Evolutionary conservation across 2,329 filamentous ascomycete species (phyloP), one percentile per base, ranked within the genome.

Genomic region (Colletotrichum sp.): DNA sequence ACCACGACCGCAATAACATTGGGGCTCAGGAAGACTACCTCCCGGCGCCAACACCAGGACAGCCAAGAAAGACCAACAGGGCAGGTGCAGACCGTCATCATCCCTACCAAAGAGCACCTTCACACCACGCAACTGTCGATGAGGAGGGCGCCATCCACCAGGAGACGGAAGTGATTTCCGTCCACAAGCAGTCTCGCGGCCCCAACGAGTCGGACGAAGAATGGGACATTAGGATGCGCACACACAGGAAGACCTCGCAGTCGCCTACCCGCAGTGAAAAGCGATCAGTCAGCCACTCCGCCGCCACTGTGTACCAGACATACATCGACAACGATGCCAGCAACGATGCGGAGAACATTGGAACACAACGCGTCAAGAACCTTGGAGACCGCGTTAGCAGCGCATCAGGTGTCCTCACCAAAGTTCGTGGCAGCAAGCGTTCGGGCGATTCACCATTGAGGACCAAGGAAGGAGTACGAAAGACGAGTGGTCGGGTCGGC

Each of bases 31-130:
- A 98, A 78, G 96, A 98, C 82, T 98, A 98, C 80, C 91, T 99
- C 7, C 97, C 97, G 4, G 96, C 96, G 1, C 97, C 97, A 5
- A 99, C 97, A 6, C 97, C 97, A 1, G 97, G 97, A 4, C 97
- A 99, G 84, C 97, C 97, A 32, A 93, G 97, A 77, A 98, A 99
- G 89, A 94, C 94, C 19, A 93, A 93, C 78, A 93, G 95, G 72
- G 90, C 92, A 75, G 95, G 96, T 80, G 90, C 92, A 75, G 95
- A 96, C 80, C 92, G 94, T 30, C 94, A 95, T 79, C 91, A 96
- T 83, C 92, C 94, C 13, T 94, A 96, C 84, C 86, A 92, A 68
- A 90, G 93, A 72, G 90, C 89, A 28, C 84, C 88, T 78, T 83
- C 90, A 34, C 83, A 86, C 67, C 85, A 86, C 28, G 83, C 84